Base-by-base conservation (phyloP, 805 yeast genomes). In the Debaryomyces hansenii region DNA sequence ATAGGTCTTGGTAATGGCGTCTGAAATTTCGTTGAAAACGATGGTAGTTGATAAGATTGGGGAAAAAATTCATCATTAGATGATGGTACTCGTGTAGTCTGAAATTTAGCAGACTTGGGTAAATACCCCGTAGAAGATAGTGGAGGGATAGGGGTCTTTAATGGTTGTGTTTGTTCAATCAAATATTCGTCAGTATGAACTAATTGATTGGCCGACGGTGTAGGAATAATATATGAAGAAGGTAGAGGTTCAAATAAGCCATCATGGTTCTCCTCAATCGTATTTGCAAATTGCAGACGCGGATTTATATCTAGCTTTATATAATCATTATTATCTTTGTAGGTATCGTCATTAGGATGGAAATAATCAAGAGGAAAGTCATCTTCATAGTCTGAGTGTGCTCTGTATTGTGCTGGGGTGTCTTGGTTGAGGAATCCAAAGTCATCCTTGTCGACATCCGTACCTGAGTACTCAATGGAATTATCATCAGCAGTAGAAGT, bases 351-450 rank as follows among this genome's bases (percentile, higher is more conserved):
- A 20, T 58, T 59, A 7, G 68, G 65, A 16, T 82, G 81, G 57
- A 85, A 76, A 58, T 83, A 84, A 54, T 85, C 90, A 45, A 85
- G 63, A 3, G 91, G 90, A 66, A 85, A 85, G 57, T 84, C 90
- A 49, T 83, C 85, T 41, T 80, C 84, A 27, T 74, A 72, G 20
- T 67, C 71, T 3, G 63, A 52, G n/a, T 41, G 34, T 4, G 46
- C 39, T 39, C 59, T 58, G 31, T 48, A 46, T 37, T 66, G 64
- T 3, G 56, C 54, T 4, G 62, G 66, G 6, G 65, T 59, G 10
- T 53, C 60, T 32, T 56, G 54, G 16, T 38, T 34, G 20, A 56
- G 37, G 38, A 53, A 56, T 5, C 45, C 62, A 44, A 41, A 42
- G 9, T 56, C 51, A 4, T 48, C 52, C 4, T 45, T 41, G 4